These are phyloP conservation scores for Saraca asoca DNA, from an alignment of 331 rosid genomes.

Conservation along the genomic window DNA sequence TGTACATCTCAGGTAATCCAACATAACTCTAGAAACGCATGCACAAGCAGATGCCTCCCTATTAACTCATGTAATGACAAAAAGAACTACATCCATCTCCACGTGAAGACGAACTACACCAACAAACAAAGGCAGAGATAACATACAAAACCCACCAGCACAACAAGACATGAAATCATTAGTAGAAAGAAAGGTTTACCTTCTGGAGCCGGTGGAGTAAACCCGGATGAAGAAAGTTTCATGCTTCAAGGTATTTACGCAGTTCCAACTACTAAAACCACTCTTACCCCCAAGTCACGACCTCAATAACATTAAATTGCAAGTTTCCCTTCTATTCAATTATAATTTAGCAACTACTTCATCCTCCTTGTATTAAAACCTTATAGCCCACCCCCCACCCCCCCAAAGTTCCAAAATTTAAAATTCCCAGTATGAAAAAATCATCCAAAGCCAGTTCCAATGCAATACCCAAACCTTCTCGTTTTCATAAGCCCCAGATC, in stretches of 20 bases:
- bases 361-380: constrained; percentile 28
- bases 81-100: not conserved
- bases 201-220: constrained; percentile 55
- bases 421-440: constrained; percentile 12
- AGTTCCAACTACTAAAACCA: constrained; percentile 32
- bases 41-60: not conserved
- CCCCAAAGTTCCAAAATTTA: constrained; percentile 38
- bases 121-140: not conserved
- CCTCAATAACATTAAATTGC: constrained; percentile 24
- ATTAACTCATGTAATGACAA: constrained; percentile 12
- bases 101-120: not conserved
- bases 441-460: constrained; percentile 68
- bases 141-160: not conserved
- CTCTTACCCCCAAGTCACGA: constrained; percentile 30
- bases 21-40: constrained; percentile 7
- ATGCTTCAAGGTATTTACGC: constrained; percentile 36
- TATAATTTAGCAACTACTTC: constrained; percentile 16
- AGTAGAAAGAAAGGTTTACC: constrained; percentile 38
- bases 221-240: constrained; percentile 62
- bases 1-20: not conserved
- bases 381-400: constrained; percentile 40
- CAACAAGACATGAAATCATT: not conserved
- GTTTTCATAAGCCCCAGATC: constrained; percentile 55
- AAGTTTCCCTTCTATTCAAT: constrained; percentile 5
- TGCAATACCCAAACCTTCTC: constrained; percentile 42